Conservation (phyloP, 2,329 filamentous ascomycete genomes). For the Aspergillus ruber region DNA sequence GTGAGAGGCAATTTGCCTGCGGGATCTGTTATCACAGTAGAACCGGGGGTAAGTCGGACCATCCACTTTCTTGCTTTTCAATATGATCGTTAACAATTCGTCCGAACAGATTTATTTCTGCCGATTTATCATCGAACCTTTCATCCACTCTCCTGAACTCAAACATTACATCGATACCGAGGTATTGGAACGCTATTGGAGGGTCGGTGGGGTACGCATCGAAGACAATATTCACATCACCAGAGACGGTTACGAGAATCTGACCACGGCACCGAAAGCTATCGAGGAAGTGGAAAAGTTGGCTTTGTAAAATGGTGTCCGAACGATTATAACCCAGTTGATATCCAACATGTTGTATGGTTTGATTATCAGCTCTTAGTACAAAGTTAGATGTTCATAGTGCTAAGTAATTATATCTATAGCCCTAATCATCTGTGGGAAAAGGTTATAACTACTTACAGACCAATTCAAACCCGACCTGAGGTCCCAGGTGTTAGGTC, state of each 20-base stretch:
- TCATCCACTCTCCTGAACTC: slow-evolving; percentile 64
- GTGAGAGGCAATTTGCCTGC: slow-evolving; percentile 69
- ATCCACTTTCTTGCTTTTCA: neutral
- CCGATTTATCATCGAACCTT: slow-evolving; percentile 77
- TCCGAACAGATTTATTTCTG: slow-evolving; percentile 71
- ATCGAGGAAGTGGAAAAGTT: slow-evolving; percentile 56
- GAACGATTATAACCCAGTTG: neutral
- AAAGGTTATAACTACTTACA: too few species aligned
- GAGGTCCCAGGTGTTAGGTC: too few species aligned
- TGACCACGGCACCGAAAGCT: slow-evolving; percentile 74
- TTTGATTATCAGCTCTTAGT: too few species aligned
- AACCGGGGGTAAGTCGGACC: slow-evolving; percentile 65
- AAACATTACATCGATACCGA: slow-evolving; percentile 68
- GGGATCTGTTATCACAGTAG: slow-evolving; percentile 83
- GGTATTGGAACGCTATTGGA: slow-evolving; percentile 73
- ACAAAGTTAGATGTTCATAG: too few species aligned
- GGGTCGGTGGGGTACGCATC: slow-evolving; percentile 85
- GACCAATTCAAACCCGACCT: too few species aligned
- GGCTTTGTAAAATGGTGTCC: slow-evolving; percentile 16
- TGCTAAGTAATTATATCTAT: too few species aligned
- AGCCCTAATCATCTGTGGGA: too few species aligned
- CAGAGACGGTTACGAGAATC: slow-evolving; percentile 69
- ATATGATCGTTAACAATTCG: slow-evolving; percentile 1
- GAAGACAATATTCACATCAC: slow-evolving; percentile 87
- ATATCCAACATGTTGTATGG: too few species aligned